These are phyloP conservation scores for Penicillium concentricum DNA, from an alignment of 2,329 filamentous ascomycete genomes.

Conservation along the genomic window DNA sequence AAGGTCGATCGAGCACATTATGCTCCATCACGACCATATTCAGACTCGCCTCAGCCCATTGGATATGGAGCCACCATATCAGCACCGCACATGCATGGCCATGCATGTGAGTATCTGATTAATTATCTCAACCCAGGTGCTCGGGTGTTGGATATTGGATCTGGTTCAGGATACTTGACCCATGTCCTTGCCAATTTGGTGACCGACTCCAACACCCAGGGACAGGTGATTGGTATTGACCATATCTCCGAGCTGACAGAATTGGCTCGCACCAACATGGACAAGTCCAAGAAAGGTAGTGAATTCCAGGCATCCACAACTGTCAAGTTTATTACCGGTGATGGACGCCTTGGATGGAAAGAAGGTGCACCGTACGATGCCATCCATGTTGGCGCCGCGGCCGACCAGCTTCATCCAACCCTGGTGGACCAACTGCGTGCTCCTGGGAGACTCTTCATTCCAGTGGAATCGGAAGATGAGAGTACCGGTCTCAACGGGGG, in stretches of 20 bases:
- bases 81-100: slow-evolving; percentile 71
- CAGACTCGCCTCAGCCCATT: slow-evolving; percentile 68
- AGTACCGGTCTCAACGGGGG: slow-evolving; percentile 26
- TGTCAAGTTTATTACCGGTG: slow-evolving; percentile 71
- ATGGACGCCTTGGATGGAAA: slow-evolving; percentile 67
- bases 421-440: slow-evolving; percentile 74
- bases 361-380: slow-evolving; percentile 72
- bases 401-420: slow-evolving; percentile 67
- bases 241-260: slow-evolving; percentile 67
- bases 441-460: slow-evolving; percentile 73
- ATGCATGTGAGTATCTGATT: slow-evolving; percentile 63
- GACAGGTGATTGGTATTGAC: slow-evolving; percentile 68
- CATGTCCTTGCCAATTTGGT: slow-evolving; percentile 82
- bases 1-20: slow-evolving; percentile 89
- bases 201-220: slow-evolving; percentile 31
- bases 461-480: slow-evolving; percentile 52
- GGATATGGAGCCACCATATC: slow-evolving; percentile 68
- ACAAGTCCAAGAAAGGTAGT: slow-evolving; percentile 59
- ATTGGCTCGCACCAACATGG: slow-evolving; percentile 64
- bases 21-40: slow-evolving; percentile 68
- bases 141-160: slow-evolving; percentile 70
- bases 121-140: slow-evolving; percentile 54
- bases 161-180: slow-evolving; percentile 79
- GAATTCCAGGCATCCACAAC: slow-evolving; percentile 61
- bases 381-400: slow-evolving; percentile 92